A percentile compares a stretch with the other conserved stretches of the same genome.
Conservation (phyloP, 345 rosid genomes). For the Citrus maxima region DNA sequence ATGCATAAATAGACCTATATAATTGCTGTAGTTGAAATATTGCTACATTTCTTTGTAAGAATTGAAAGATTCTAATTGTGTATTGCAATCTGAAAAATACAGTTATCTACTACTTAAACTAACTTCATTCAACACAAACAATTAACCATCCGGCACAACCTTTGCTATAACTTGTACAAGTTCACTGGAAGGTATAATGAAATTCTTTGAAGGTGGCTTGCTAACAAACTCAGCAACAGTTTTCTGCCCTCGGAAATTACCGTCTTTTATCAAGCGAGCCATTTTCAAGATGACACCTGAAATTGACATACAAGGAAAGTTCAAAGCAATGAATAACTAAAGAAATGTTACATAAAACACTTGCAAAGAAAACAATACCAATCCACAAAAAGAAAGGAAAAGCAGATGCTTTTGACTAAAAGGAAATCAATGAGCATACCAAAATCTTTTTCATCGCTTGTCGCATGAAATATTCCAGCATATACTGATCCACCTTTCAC, state of each 20-base stretch:
- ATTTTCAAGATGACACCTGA: conserved; percentile 85
- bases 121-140: conserved; percentile 6
- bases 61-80: background rate
- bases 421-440: conserved; percentile 47
- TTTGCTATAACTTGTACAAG: conserved; percentile 90
- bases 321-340: conserved; percentile 7
- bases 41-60: background rate
- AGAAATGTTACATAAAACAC: background rate
- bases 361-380: background rate
- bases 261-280: conserved; percentile 77
- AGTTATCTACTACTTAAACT: conserved; percentile 1
- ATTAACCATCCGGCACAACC: conserved; percentile 43
- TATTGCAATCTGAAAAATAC: background rate
- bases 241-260: conserved; percentile 52
- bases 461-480: conserved; percentile 81
- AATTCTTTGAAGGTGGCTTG: conserved; percentile 65
- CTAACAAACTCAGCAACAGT: conserved; percentile 45
- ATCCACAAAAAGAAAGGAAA: conserved; percentile 4
- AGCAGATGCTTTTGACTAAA: background rate
- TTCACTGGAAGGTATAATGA: conserved; percentile 75
- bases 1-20: conserved; percentile 6
- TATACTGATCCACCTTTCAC: conserved; percentile 83
- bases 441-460: conserved; percentile 69
- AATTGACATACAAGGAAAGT: conserved; percentile 18
- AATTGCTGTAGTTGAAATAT: background rate